phyloP scores from a whole-genome alignment of 371 early-diverging fungal genomes.

The Mucor plumbeus region DNA sequence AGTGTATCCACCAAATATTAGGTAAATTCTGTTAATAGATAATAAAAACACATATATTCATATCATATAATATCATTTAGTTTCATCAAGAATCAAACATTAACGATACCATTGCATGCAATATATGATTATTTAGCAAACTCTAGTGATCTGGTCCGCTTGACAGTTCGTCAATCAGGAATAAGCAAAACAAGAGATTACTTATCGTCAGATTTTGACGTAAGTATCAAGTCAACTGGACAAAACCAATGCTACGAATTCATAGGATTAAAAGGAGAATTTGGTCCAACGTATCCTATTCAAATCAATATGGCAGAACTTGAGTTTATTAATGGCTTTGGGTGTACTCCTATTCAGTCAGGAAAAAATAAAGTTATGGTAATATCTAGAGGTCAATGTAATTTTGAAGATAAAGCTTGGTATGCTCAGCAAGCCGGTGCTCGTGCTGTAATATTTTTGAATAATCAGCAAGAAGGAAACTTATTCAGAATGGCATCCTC shows the following conservation, averaged over 20 bases:
- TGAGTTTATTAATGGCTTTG: conserved; percentile 13
- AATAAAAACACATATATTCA: neutral
- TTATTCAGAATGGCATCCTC: neutral
- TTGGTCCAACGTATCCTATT: conserved; percentile 6
- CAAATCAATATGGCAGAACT: neutral
- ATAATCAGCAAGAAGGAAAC: conserved; percentile 2
- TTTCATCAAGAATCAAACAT: conserved; percentile 8
- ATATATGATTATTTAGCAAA: conserved; percentile 1
- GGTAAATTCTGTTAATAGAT: conserved; percentile 12
- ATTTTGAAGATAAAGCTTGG: conserved; percentile 49
- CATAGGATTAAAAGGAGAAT: conserved; percentile 11
- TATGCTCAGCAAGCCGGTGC: conserved; percentile 59
- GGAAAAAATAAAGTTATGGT: conserved; percentile 37
- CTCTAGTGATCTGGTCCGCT: neutral
- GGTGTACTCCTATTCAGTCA: conserved; percentile 44
- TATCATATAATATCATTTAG: neutral
- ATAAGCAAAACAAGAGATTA: conserved; percentile 13
- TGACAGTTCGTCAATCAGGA: conserved; percentile 5
- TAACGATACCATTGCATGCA: conserved; percentile 5
- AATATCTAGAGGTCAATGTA: conserved; percentile 56
- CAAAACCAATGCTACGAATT: conserved; percentile 14
- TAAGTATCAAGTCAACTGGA: conserved; percentile 11
- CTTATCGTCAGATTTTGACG: neutral
- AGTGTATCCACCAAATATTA: conserved; percentile 5
- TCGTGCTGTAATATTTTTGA: conserved; percentile 46